Base-by-base conservation (phyloP, 2,329 filamentous ascomycete genomes). In the Talaromyces sp. region DNA sequence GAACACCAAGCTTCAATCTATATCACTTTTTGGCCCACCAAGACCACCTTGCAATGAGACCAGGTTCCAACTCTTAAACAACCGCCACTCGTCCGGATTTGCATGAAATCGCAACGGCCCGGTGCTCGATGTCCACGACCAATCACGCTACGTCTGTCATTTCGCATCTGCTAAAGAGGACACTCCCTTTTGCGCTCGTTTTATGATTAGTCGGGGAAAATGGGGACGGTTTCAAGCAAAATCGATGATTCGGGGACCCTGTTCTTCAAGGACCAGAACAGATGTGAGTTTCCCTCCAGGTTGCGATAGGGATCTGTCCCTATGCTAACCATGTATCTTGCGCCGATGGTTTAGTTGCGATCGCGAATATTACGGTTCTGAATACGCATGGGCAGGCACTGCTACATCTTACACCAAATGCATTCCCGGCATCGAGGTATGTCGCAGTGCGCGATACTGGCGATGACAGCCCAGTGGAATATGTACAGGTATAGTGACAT, bases 211-310 rank as follows among this genome's bases (percentile, higher is more conserved):
- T 39, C 6, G 19, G 37, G 27, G 25, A 86, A 80, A 78, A 99
- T 99, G 95, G 95, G 95, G 76, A 93, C 90, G 83, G 89, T 97
- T 80, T 89, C 88, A 78, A 97, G 93, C 84, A 90, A 89, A 80
- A 88, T 89, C 73, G 93, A 96, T 73, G 93, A 97, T 68, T 74
- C 76, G 74, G 91, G 88, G 76, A 85, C 87, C 73, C 83, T 98
- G 77, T 96, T 90, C 78, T 84, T 98, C 76, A 90, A 91, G 82
- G 95, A 99, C 77, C 95, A 97, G 84, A 91, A 87, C 77, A 89
- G 93, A 85, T 88, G 95, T 98, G 85, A 76, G 90, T 82, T 66
- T 52, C 13, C 17, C 3, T 59, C 9, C 5, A 7, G 1, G n/a
- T 25, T 6, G 43, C 15, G 25, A 13, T 27, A 15, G 41, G 2